Conservation (phyloP, 108 stramenopile species). For the Conticribra weissflogii region DNA sequence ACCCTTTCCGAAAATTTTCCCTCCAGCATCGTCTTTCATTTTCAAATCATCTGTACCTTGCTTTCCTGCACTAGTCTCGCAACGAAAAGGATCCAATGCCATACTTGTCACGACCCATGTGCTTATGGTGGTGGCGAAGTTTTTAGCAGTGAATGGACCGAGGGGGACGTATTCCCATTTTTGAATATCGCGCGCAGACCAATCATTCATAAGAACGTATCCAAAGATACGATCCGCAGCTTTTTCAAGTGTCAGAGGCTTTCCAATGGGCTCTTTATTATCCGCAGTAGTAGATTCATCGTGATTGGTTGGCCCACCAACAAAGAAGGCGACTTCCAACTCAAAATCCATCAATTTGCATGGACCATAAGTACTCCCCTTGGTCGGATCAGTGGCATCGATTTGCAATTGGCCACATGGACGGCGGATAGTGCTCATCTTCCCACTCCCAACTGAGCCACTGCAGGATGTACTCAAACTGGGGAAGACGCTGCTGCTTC, state of each 20-base stretch:
- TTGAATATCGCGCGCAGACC: conserved; percentile 89
- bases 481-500: conserved; percentile 70
- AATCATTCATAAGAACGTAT: conserved; percentile 92
- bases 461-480: neutral
- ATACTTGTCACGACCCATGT: conserved; percentile 91
- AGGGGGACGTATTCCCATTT: conserved; percentile 96
- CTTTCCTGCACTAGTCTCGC: conserved; percentile 57
- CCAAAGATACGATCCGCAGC: conserved; percentile 92
- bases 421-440: conserved; percentile 54
- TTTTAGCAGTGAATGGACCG: conserved; percentile 95
- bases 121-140: conserved; percentile 88
- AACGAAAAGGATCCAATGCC: conserved; percentile 74
- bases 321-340: conserved; percentile 90
- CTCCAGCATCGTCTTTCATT: conserved; percentile 5
- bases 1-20: conserved; percentile 2
- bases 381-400: conserved; percentile 65
- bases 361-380: conserved; percentile 81
- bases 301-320: conserved; percentile 73
- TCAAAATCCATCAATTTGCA: conserved; percentile 90
- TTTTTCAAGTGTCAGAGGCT: conserved; percentile 66
- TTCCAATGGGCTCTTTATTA: conserved; percentile 36
- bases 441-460: conserved; percentile 7
- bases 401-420: conserved; percentile 90
- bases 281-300: conserved; percentile 18
- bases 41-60: conserved; percentile 30